Conservation (phyloP, 805 yeast genomes). For the Nakazawaea siamensis region DNA sequence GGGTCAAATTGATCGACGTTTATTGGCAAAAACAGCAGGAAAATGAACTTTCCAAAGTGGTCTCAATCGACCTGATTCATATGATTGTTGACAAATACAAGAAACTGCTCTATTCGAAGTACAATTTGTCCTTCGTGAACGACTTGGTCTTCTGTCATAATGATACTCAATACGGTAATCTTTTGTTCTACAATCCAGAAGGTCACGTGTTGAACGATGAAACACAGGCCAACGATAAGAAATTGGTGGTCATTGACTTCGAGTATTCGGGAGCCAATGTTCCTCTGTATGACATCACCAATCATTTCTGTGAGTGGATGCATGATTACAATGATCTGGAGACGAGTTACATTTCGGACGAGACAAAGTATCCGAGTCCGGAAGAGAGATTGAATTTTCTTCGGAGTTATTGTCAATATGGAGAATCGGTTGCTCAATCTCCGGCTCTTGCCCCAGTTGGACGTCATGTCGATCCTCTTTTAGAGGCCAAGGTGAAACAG, state of each 20-base stretch:
- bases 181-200: conserved; percentile 41
- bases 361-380: conserved; percentile 53
- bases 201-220: no score
- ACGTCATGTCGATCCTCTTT: no score
- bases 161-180: conserved; percentile 94
- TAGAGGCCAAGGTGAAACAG: conserved; percentile 25
- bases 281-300: conserved; percentile 85
- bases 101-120: conserved; percentile 49
- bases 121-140: conserved; percentile 35
- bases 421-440: no score
- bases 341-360: conserved; percentile 43
- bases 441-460: no score
- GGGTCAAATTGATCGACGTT: conserved; percentile 31
- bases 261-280: conserved; percentile 90
- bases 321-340: conserved; percentile 70
- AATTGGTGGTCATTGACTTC: conserved; percentile 89
- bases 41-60: conserved; percentile 34
- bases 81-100: conserved; percentile 39
- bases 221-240: conserved; percentile 34
- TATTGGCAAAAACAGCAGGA: conserved; percentile 22
- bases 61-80: conserved; percentile 30
- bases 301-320: conserved; percentile 98
- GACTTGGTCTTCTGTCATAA: conserved; percentile 83
- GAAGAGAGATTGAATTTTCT: conserved; percentile 66
- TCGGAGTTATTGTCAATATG: conserved; percentile 68